Conservation (phyloP, 2,329 filamentous ascomycete species). For the Coniella vitis region DNA sequence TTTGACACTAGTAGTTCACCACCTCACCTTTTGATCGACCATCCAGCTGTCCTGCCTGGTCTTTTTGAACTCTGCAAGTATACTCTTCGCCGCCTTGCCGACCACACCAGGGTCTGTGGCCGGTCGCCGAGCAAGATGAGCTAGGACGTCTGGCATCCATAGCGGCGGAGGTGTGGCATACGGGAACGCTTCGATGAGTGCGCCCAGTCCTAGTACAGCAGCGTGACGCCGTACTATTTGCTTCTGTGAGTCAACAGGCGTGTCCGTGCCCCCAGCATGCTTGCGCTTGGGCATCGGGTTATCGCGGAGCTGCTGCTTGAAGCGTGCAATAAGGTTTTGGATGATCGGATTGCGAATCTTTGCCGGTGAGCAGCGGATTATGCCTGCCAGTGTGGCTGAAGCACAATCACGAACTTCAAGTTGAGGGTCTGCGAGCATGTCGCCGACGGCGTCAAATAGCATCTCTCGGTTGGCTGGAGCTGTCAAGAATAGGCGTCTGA, state of each 20-base stretch:
- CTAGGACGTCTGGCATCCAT: slow-evolving; percentile 92
- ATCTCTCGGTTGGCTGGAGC: slow-evolving; percentile 65
- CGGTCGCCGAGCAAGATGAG: slow-evolving; percentile 75
- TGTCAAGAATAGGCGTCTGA: slow-evolving; percentile 88
- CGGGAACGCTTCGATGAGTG: slow-evolving; percentile 90
- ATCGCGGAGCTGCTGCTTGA: slow-evolving; percentile 67
- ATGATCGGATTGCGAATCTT: slow-evolving; percentile 74
- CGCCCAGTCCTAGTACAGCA: slow-evolving; percentile 83
- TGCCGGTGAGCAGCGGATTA: slow-evolving; percentile 92
- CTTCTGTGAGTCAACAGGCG: slow-evolving; percentile 63
- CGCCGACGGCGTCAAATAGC: slow-evolving; percentile 87
- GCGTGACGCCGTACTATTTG: slow-evolving; percentile 80
- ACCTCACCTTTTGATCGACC: slow-evolving; percentile 87
- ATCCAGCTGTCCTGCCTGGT: slow-evolving; percentile 98
- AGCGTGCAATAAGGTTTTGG: slow-evolving; percentile 65
- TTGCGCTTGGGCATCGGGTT: slow-evolving; percentile 82
- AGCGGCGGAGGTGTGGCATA: slow-evolving; percentile 85
- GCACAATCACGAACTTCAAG: slow-evolving; percentile 91
- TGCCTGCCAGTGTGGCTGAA: slow-evolving; percentile 87
- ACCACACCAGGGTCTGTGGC: slow-evolving; percentile 87
- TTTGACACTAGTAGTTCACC: slow-evolving; percentile 10
- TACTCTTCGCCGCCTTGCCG: slow-evolving; percentile 89
- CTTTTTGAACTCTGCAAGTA: slow-evolving; percentile 98
- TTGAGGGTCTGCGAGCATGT: slow-evolving; percentile 87
- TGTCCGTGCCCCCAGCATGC: slow-evolving; percentile 58